Evolutionary conservation across 2,329 filamentous ascomycete species (phyloP).

Genomic region (Xenoacremonium recifei): DNA sequence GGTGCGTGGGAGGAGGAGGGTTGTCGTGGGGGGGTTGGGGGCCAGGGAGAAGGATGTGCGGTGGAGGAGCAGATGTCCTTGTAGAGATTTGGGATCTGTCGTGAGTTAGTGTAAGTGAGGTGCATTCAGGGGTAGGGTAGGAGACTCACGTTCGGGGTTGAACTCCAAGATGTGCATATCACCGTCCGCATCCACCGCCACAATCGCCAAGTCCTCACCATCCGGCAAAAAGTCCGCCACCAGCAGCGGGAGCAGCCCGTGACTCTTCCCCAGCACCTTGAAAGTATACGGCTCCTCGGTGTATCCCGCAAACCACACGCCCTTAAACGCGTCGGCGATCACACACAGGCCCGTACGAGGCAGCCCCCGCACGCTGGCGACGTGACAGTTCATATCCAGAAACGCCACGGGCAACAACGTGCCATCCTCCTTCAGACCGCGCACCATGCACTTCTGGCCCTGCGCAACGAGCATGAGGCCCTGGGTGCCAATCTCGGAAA

Average conservation of each 20-base stretch:
- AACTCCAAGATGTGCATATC: constrained; percentile 90
- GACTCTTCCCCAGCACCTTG: constrained; percentile 86
- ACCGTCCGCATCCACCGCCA: constrained; percentile 80
- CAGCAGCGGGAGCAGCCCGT: constrained; percentile 73
- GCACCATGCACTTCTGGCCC: constrained; percentile 95
- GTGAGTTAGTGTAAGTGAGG: constrained; percentile 19
- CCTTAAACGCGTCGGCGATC: constrained; percentile 88
- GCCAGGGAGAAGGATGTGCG: constrained; percentile 85
- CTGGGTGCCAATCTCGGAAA: constrained; percentile 82
- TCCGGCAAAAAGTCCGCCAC: constrained; percentile 87
- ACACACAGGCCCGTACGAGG: constrained; percentile 81
- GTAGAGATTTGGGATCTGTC: constrained; percentile 86
- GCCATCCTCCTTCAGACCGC: constrained; percentile 92
- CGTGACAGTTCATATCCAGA: constrained; percentile 95
- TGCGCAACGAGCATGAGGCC: constrained; percentile 88
- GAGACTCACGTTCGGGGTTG: constrained; percentile 80
- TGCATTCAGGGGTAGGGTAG: background rate
- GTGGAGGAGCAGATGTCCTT: constrained; percentile 83
- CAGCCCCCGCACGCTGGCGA: constrained; percentile 80
- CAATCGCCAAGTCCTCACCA: constrained; percentile 76
- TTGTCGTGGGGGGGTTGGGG: constrained; percentile 70
- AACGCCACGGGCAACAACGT: constrained; percentile 92
- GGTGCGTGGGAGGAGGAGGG: constrained; percentile 72
- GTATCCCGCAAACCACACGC: constrained; percentile 94
- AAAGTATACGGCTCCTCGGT: constrained; percentile 96